A percentile compares a stretch with the other conserved stretches of the same genome.
Conservation (phyloP, 2,329 filamentous ascomycete genomes). For the Pezicula rhizophila region DNA sequence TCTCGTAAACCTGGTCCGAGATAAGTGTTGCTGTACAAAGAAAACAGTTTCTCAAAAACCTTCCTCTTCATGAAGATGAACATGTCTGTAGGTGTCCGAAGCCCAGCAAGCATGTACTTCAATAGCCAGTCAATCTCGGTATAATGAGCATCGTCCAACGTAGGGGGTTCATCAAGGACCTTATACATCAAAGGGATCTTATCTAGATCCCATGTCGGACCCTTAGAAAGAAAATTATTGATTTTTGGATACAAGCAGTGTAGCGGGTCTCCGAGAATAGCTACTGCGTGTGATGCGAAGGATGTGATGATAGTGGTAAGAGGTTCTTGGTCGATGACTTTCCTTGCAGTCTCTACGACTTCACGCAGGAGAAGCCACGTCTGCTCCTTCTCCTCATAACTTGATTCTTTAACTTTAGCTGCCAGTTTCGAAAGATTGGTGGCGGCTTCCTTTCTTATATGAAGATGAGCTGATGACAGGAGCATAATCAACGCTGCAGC, state of each 20-base stretch:
- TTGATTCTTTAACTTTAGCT: conserved; percentile 57
- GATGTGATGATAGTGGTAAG: conserved; percentile 70
- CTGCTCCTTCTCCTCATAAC: conserved; percentile 70
- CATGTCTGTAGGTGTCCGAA: conserved; percentile 55
- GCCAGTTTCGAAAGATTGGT: conserved; percentile 62
- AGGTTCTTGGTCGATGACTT: conserved; percentile 46
- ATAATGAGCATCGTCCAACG: conserved; percentile 66
- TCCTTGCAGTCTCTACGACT: conserved; percentile 65
- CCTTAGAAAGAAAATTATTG: conserved; percentile 75
- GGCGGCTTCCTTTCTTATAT: conserved; percentile 74
- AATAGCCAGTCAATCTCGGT: conserved; percentile 71
- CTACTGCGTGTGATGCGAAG: conserved; percentile 66
- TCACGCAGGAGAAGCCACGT: conserved; percentile 77
- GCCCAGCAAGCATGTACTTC: conserved; percentile 60
- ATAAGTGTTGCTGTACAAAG: conserved; percentile 61
- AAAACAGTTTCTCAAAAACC: conserved; percentile 71
- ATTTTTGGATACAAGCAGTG: conserved; percentile 81
- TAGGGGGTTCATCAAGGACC: conserved; percentile 58
- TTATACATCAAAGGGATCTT: conserved; percentile 66
- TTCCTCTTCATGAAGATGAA: conserved; percentile 53
- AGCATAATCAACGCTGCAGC: conserved; percentile 65
- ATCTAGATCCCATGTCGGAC: conserved; percentile 69
- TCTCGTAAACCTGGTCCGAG: conserved; percentile 47
- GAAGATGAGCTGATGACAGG: conserved; percentile 66
- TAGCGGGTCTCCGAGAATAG: conserved; percentile 67